A percentile compares a stretch with the other conserved stretches of the same genome.
Evolutionary conservation across 108 stramenopile genomes (phyloP).

Genomic region (Parietichytrium sp.): DNA sequence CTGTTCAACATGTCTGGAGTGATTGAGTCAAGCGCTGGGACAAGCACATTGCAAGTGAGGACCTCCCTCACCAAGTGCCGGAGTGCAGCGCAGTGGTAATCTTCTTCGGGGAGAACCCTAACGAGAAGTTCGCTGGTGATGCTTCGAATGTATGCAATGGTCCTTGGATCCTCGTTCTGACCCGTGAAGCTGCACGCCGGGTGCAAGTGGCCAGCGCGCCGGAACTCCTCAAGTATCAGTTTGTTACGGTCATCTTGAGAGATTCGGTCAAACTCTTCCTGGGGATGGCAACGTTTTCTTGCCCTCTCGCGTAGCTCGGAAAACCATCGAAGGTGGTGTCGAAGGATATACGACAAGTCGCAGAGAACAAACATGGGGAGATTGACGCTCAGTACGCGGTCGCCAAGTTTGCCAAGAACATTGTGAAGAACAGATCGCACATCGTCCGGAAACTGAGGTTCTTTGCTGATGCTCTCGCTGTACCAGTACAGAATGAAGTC

Average conservation of each 20-base stretch:
- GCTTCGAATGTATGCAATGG: conserved; percentile 20
- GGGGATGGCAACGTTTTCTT: conserved; percentile 7
- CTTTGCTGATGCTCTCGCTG: conserved; percentile 11
- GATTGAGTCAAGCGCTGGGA: conserved; percentile 27
- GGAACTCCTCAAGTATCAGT: conserved; percentile 14
- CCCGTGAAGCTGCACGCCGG: conserved; percentile 27
- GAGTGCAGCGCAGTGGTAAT: conserved; percentile 12
- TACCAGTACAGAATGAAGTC: conserved; percentile 35
- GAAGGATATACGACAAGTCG: conserved; percentile 27
- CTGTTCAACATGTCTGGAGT: conserved; percentile 11
- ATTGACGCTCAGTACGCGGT: conserved; percentile 22
- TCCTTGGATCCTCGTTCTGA: not conserved
- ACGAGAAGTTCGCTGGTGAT: conserved; percentile 34
- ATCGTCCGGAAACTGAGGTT: conserved; percentile 35
- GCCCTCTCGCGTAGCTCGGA: conserved; percentile 5
- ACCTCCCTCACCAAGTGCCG: conserved; percentile 13
- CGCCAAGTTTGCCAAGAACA: conserved; percentile 20
- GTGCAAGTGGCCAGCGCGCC: conserved; percentile 24
- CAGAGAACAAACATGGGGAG: conserved; percentile 17
- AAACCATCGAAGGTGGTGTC: conserved; percentile 31
- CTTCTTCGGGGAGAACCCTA: conserved; percentile 7
- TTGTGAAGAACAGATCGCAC: conserved; percentile 13
- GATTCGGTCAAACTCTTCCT: conserved; percentile 19
- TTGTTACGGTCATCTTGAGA: conserved; percentile 34
- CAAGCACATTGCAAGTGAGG: conserved; percentile 26